phyloP scores from a whole-genome alignment of 306 rosid species.

The Medicago ruthenica region DNA sequence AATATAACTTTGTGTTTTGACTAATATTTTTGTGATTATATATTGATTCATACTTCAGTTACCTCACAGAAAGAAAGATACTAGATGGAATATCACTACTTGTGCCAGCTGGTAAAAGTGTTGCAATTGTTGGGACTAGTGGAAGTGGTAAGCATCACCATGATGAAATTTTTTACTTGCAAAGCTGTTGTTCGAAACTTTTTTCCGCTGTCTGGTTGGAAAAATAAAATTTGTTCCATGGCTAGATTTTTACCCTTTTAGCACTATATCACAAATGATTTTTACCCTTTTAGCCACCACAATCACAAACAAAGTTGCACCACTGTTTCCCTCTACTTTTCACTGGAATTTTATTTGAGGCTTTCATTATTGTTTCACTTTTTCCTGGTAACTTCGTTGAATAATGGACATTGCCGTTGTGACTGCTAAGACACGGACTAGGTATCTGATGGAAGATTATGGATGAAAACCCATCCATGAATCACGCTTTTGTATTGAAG shows the following conservation, averaged over 20 bases:
- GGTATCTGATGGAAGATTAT: no score
- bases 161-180: conserved; percentile 38
- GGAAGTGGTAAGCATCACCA: conserved; percentile 87
- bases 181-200: neutral
- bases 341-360: no score
- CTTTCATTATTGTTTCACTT: no score
- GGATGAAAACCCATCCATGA: no score
- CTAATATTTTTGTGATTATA: conserved; percentile 33
- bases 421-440: no score
- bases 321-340: no score
- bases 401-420: no score
- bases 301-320: no score
- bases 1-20: conserved; percentile 7
- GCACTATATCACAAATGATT: conserved; percentile 24
- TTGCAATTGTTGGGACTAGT: conserved; percentile 98
- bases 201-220: conserved; percentile 22
- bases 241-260: conserved; percentile 14
- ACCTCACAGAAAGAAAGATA: conserved; percentile 86
- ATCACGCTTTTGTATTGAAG: no score
- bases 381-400: no score
- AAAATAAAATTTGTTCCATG: no score
- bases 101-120: conserved; percentile 96
- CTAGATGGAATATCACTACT: conserved; percentile 88
- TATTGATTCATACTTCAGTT: conserved; percentile 60
- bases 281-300: no score